Base-by-base conservation (phyloP, 768 basidiomycete genomes). In the Russula sp. region DNA sequence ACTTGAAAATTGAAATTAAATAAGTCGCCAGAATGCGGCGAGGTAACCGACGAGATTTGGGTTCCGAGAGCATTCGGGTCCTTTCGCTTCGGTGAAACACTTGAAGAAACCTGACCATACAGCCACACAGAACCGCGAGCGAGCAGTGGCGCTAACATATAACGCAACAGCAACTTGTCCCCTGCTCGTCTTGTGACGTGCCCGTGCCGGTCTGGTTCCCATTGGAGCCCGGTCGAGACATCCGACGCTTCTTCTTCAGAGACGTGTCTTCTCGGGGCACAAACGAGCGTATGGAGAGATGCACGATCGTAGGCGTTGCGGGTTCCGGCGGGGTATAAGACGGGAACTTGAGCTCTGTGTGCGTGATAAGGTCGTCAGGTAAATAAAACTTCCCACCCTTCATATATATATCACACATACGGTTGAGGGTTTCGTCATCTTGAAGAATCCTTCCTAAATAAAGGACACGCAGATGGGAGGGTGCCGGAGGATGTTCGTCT, bases 381-480 rank as follows among this genome's bases (percentile, higher is more conserved):
- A 38, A 60, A n/a, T 24, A 8, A 36, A 34, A 10, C 1, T 16
- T 16, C 28, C n/a, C n/a, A 5, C 26, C 14, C n/a, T 42, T n/a
- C 5, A 14, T 40, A 34, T 26, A 42, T 6, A 32, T 28, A 14
- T 58, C 44, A 48, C 20, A 77, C 86, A 70, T 67, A 90, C 89
- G 82, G 20, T 79, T 73, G 18, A 92, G 78, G 2, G 87, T 88
- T 60, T 92, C 90, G 34, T 92, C 90, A 70, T 92, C 90, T 71
- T 90, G 89, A n/a, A 91, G 74, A 72, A 92, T 86, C 74, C 85
- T 86, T 42, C 90, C 90, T 6, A 91, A 76, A 73, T 92, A 86
- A 1, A 92, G 77, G 42, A 92, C 81, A 22, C 90, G 83, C 62
- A 91, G 78, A 77, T 86, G 89, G 5, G 86, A 85, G 0, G 90